Evolutionary conservation across 768 basidiomycete species (phyloP).

Genomic region (Kwoniella dejecticola): DNA sequence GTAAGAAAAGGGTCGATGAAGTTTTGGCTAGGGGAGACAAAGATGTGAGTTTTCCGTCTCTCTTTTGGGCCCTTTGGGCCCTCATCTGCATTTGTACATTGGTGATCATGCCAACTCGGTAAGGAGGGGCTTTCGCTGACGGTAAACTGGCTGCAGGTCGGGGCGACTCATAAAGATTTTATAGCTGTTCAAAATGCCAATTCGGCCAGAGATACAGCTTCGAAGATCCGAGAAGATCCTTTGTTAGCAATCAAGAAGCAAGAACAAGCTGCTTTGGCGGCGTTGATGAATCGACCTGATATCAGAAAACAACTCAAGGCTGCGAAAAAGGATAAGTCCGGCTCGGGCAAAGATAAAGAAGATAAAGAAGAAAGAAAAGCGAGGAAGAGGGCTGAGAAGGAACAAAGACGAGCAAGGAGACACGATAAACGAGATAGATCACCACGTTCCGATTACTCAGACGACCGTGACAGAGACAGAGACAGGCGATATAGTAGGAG

Average conservation of each 20-base stretch:
- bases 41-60: constrained; percentile 70
- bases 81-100: too few relatives aligned
- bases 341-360: constrained; percentile 36
- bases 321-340: constrained; percentile 34
- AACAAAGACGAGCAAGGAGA: constrained; percentile 49
- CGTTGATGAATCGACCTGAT: constrained; percentile 59
- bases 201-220: constrained; percentile 76
- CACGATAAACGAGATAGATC: constrained; percentile 41
- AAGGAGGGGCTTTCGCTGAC: constrained; percentile 51
- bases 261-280: constrained; percentile 88
- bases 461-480: constrained; percentile 24
- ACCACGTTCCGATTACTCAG: constrained; percentile 37
- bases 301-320: constrained; percentile 51
- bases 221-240: constrained; percentile 96
- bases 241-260: constrained; percentile 97
- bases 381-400: constrained; percentile 63
- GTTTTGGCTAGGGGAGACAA: constrained; percentile 82
- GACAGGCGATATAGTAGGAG: constrained; percentile 11
- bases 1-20: constrained; percentile 97
- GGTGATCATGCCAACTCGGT: too few relatives aligned
- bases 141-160: constrained; percentile 35
- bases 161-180: constrained; percentile 73
- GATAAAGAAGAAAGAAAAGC: constrained; percentile 62
- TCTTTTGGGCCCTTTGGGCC: too few relatives aligned
- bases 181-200: constrained; percentile 96